Evolutionary conservation across 2,329 filamentous ascomycete species (phyloP).

Genomic region (Talaromyces sp.): DNA sequence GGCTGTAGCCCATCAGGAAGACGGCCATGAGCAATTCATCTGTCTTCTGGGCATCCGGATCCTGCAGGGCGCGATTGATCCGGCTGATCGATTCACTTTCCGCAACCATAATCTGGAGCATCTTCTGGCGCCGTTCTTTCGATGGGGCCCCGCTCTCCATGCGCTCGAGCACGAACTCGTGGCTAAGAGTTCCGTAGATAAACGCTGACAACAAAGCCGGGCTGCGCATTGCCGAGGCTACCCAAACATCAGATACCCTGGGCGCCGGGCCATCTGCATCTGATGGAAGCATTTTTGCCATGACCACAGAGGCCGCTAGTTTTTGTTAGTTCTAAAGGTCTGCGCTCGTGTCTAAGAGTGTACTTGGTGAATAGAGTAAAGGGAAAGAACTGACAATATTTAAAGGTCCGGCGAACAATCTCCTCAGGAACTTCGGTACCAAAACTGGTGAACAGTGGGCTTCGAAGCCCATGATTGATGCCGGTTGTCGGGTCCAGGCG

Average conservation of each 20-base stretch:
- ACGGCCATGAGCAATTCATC: conserved; percentile 21
- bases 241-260: conserved; percentile 11
- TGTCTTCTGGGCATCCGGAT: conserved; percentile 14
- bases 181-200: conserved; percentile 12
- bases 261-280: neutral
- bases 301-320: conserved; percentile 10
- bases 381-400: conserved; percentile 8
- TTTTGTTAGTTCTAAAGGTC: neutral
- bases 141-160: conserved; percentile 10
- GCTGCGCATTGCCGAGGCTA: conserved; percentile 7
- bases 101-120: conserved; percentile 13
- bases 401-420: conserved; percentile 8
- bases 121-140: conserved; percentile 8
- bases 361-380: neutral
- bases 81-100: conserved; percentile 18
- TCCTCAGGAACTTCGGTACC: conserved; percentile 9
- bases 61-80: conserved; percentile 18
- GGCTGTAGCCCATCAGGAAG: conserved; percentile 20
- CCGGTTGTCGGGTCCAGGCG: neutral
- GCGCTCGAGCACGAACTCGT: conserved; percentile 11
- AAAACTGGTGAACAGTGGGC: conserved; percentile 8
- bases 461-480: conserved; percentile 7
- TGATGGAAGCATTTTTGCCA: conserved; percentile 10
- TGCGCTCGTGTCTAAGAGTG: neutral
- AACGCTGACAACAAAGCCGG: conserved; percentile 11